Evolutionary conservation across 1,284 basidiomycete species (phyloP).

Genomic region (Sphaerobolus stellatus): DNA sequence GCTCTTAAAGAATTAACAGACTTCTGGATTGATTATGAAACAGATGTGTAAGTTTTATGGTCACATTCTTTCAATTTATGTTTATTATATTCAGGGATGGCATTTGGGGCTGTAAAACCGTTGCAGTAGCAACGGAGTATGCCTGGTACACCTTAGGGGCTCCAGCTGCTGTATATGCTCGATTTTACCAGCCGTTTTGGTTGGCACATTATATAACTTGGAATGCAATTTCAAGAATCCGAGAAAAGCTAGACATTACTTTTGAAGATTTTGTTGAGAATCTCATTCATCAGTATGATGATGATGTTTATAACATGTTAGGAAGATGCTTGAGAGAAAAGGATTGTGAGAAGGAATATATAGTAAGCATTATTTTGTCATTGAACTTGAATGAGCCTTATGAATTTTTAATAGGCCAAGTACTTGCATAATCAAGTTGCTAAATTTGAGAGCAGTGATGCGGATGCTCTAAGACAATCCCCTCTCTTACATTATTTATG

Average conservation of each 20-base stretch:
- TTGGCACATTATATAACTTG: constrained; percentile 34
- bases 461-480: constrained; percentile 35
- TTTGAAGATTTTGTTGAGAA: constrained; percentile 39
- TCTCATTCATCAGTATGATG: constrained; percentile 18
- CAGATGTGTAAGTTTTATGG: constrained; percentile 21
- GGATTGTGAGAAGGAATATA: constrained; percentile 44
- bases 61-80: constrained; percentile 39
- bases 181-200: constrained; percentile 47
- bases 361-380: constrained; percentile 35
- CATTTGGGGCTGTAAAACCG: constrained; percentile 36
- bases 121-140: constrained; percentile 35
- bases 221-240: constrained; percentile 5
- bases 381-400: neutral
- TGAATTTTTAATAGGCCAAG: constrained; percentile 3
- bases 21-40: constrained; percentile 46
- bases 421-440: constrained; percentile 3
- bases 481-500: constrained; percentile 36
- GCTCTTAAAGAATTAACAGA: constrained; percentile 45
- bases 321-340: constrained; percentile 31
- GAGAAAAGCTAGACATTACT: constrained; percentile 31
- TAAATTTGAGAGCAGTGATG: constrained; percentile 38
- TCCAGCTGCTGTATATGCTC: constrained; percentile 45
- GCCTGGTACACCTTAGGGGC: constrained; percentile 64
- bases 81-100: constrained; percentile 6
- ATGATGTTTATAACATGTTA: constrained; percentile 27